A percentile compares a stretch with the other conserved stretches of the same genome.
phyloP scores from a whole-genome alignment of 2,329 filamentous ascomycete genomes.

The Aureobasidium pullulans region DNA sequence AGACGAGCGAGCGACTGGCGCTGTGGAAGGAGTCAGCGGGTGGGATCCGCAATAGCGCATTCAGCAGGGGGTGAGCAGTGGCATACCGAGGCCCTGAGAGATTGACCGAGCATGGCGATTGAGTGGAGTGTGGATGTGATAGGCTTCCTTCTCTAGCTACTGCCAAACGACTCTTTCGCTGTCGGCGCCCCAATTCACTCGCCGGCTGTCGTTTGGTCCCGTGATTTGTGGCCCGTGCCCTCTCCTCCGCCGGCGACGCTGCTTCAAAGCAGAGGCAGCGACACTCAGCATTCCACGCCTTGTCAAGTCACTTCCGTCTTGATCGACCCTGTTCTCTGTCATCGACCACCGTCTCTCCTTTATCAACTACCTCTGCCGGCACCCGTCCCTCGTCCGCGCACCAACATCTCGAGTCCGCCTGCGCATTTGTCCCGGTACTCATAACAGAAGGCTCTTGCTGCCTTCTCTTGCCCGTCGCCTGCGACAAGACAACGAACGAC shows the following conservation, averaged over 20 bases:
- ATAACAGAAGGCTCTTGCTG: neutral
- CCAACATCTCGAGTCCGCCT: neutral
- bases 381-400: neutral
- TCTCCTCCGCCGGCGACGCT: neutral
- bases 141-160: neutral
- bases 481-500: neutral
- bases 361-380: neutral
- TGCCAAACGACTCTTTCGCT: conserved; percentile 2
- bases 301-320: neutral
- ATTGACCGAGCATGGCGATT: conserved; percentile 51
- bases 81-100: conserved; percentile 53
- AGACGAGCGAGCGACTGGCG: conserved; percentile 55
- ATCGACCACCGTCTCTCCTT: neutral
- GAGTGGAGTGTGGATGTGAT: conserved; percentile 8
- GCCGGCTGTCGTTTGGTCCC: neutral
- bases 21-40: conserved; percentile 34
- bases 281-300: neutral
- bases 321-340: neutral
- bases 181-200: neutral
- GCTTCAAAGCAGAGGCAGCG: neutral
- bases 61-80: neutral
- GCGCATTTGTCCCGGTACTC: neutral
- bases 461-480: neutral
- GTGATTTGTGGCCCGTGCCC: neutral
- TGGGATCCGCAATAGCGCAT: neutral